Conservation (phyloP, 768 basidiomycete genomes). For the Boletus subcaerulescens region DNA sequence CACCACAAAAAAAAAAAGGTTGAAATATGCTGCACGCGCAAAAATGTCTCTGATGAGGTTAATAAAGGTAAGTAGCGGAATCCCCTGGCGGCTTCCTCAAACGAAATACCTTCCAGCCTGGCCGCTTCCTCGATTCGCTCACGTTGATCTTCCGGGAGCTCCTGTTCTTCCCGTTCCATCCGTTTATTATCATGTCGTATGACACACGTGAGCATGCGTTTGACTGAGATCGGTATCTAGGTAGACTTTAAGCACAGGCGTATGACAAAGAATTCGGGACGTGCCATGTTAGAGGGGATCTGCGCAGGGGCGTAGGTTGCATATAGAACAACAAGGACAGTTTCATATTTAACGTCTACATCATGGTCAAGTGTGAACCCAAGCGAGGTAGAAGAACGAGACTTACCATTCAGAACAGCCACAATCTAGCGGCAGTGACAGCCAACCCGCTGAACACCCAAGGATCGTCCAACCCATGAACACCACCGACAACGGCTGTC, state of each 20-base stretch:
- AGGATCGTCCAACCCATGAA: too few species aligned
- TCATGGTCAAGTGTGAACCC: neutral
- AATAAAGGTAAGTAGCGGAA: conserved; percentile 61
- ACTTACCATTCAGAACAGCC: conserved; percentile 31
- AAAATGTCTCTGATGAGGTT: too few species aligned
- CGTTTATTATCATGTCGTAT: conserved; percentile 47
- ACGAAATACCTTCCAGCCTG: conserved; percentile 53
- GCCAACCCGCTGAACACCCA: conserved; percentile 31
- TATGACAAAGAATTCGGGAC: neutral
- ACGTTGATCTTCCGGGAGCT: conserved; percentile 43
- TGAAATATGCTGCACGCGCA: too few species aligned
- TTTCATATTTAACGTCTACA: conserved; percentile 50
- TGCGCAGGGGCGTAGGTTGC: conserved; percentile 62
- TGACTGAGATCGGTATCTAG: conserved; percentile 42
- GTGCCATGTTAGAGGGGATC: conserved; percentile 67
- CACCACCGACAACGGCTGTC: neutral
- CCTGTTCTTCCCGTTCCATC: conserved; percentile 48
- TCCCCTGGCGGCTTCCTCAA: conserved; percentile 58
- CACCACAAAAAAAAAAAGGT: too few species aligned
- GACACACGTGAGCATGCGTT: conserved; percentile 21
- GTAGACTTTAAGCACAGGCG: neutral
- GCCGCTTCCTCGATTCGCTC: conserved; percentile 57
- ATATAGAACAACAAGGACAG: conserved; percentile 51
- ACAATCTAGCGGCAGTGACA: conserved; percentile 37
- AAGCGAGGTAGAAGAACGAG: neutral